These are phyloP conservation scores for Breviolum minutum DNA, from an alignment of 73 alveolate species.

Conservation along the genomic window DNA sequence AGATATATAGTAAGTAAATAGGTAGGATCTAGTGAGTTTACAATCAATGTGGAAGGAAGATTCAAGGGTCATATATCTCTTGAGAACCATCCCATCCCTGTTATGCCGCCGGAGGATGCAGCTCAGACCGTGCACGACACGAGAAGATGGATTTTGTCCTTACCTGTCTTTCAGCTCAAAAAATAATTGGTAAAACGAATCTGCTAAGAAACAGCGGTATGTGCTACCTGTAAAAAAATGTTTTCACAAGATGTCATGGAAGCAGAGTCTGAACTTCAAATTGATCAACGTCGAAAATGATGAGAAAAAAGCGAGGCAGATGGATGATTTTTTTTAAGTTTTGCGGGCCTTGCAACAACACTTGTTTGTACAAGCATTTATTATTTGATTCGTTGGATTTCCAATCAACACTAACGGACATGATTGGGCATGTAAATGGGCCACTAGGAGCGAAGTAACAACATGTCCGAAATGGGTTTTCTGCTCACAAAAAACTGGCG, in stretches of 20 bases:
- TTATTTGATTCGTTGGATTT: too few relatives aligned
- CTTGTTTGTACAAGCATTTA: too few relatives aligned
- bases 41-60: too few relatives aligned
- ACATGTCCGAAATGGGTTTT: too few relatives aligned
- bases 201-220: background rate
- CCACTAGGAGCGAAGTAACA: background rate
- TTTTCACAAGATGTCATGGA: too few relatives aligned
- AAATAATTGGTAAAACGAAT: background rate
- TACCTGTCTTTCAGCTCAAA: constrained; percentile 25
- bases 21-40: too few relatives aligned
- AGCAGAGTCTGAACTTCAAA: background rate
- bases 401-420: background rate
- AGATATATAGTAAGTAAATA: too few relatives aligned
- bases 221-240: background rate
- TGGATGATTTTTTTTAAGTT: background rate
- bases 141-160: constrained; percentile 70
- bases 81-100: background rate
- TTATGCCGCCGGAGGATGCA: constrained; percentile 9
- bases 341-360: too few relatives aligned
- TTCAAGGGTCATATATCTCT: too few relatives aligned
- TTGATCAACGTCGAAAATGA: background rate
- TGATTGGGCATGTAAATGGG: background rate
- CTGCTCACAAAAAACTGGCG: too few relatives aligned
- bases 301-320: background rate
- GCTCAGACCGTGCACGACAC: constrained; percentile 86